Conservation (phyloP, 805 yeast genomes). For the Suhomyces sp. region DNA sequence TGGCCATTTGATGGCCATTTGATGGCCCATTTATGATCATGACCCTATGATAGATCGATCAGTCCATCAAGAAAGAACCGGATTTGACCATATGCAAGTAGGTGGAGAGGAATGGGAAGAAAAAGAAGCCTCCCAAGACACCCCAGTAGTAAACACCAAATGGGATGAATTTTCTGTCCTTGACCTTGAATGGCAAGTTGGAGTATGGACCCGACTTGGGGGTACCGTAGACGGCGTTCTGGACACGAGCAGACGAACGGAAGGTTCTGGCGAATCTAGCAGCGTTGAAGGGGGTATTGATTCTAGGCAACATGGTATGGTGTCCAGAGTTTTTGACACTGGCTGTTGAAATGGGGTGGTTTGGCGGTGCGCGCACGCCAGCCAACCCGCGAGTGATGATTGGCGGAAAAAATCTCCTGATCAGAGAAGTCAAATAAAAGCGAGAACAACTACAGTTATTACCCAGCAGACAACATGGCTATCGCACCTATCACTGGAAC, state of each 20-base stretch:
- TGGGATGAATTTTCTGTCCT: slow-evolving; percentile 82
- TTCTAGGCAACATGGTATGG: slow-evolving; percentile 7
- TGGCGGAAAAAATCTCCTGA: slow-evolving; percentile 6
- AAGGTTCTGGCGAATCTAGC: slow-evolving; percentile 33
- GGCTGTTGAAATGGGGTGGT: not conserved
- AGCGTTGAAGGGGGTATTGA: slow-evolving; percentile 15
- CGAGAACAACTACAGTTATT: not conserved
- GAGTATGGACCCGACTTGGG: slow-evolving; percentile 71
- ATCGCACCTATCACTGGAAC: slow-evolving; percentile 85
- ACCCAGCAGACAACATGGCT: slow-evolving; percentile 47
- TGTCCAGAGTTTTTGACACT: too few species aligned
- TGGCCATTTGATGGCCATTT: too few species aligned
- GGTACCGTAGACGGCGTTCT: slow-evolving; percentile 32
- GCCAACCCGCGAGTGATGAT: not conserved
- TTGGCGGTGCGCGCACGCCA: not conserved
- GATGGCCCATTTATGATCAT: too few species aligned
- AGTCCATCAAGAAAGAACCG: slow-evolving; percentile 40
- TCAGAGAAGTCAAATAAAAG: not conserved
- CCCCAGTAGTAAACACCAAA: slow-evolving; percentile 80
- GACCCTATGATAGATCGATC: too few species aligned
- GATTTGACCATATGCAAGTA: slow-evolving; percentile 86
- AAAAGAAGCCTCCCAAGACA: slow-evolving; percentile 47
- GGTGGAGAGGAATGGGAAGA: slow-evolving; percentile 71
- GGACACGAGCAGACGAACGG: slow-evolving; percentile 42
- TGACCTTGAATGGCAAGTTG: slow-evolving; percentile 92